These are phyloP conservation scores for Metschnikowia bowlesiae DNA, from an alignment of 805 yeast species.

Conservation along the genomic window DNA sequence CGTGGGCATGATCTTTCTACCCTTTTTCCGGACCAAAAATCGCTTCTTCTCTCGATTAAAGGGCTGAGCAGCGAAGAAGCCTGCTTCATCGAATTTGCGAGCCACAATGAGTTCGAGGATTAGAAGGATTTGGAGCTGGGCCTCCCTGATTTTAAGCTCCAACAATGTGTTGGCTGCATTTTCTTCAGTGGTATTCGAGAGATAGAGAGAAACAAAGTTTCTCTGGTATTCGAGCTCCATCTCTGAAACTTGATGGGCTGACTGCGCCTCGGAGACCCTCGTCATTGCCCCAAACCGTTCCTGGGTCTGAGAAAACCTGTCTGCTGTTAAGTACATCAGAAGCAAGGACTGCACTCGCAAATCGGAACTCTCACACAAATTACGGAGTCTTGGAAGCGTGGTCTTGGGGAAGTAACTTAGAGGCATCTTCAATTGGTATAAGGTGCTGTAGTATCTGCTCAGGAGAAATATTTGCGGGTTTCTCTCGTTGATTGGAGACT, in stretches of 20 bases:
- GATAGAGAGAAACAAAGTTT: neutral
- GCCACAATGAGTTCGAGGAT: slow-evolving; percentile 42
- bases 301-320: slow-evolving; percentile 11
- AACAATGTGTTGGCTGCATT: slow-evolving; percentile 26
- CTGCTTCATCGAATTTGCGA: slow-evolving; percentile 32
- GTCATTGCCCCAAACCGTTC: slow-evolving; percentile 1
- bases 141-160: slow-evolving; percentile 50
- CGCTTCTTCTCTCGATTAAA: slow-evolving; percentile 11
- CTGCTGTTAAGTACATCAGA: slow-evolving; percentile 30
- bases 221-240: neutral
- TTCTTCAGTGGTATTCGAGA: slow-evolving; percentile 11
- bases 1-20: slow-evolving; percentile 34
- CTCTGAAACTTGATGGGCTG: neutral
- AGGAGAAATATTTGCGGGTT: slow-evolving; percentile 30
- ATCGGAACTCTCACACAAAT: slow-evolving; percentile 33
- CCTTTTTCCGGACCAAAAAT: slow-evolving; percentile 21
- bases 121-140: slow-evolving; percentile 50
- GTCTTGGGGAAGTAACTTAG: slow-evolving; percentile 47
- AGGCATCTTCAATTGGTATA: slow-evolving; percentile 39
- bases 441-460: slow-evolving; percentile 31
- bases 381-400: slow-evolving; percentile 42
- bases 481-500: slow-evolving; percentile 15
- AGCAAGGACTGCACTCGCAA: slow-evolving; percentile 20
- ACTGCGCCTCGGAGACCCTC: neutral
- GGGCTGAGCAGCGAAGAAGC: slow-evolving; percentile 21